Base-by-base conservation (phyloP, 1,284 basidiomycete genomes). In the Fistulina hepatica region DNA sequence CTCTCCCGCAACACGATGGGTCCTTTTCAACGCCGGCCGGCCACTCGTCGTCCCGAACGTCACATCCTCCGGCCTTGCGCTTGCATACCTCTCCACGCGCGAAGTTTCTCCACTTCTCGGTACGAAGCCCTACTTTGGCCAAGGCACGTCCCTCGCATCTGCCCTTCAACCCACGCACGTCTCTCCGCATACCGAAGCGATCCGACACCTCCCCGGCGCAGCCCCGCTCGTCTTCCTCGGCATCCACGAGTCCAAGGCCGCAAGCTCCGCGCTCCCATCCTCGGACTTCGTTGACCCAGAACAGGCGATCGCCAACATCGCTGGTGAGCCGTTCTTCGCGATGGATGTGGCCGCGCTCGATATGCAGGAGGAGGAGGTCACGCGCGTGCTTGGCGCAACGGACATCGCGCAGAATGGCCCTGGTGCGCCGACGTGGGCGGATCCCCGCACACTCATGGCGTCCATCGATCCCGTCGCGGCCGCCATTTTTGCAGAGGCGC, bases 371-470 rank as follows among this genome's bases (percentile, higher is more conserved):
- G 59, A 59, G 19, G 52, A 57, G 10, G 52, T 56, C 5, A 13
- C 15, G 28, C 10, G 10, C 28, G 19, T 19, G 3, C 15, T 16
- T 11, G 6, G 15, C 28, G 28, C 28, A 3, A 19, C 28, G 15
- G n/a, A n/a, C n/a, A n/a, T n/a, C n/a, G n/a, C n/a, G n/a, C n/a
- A n/a, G n/a, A n/a, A n/a, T n/a, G n/a, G n/a, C n/a, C n/a, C n/a
- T n/a, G n/a, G n/a, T n/a, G n/a, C n/a, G n/a, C n/a, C n/a, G n/a
- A 63, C 62, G 27, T 95, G 84, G 64, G 65, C 67, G 8, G 88
- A 92, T 43, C 69, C 85, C 1, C 62, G 85, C 41, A 54, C 69
- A 1, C 65, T 80, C 16, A 61, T 64, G 5, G 60, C 41, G 10
- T 37, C 41, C 10, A 25, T 45, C 21, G 69, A 71, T 49, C 47